Evolutionary conservation across 352 stramenopile genomes (phyloP), one percentile per base, ranked within the genome.

Genomic region (Pythium grandisporangium): DNA sequence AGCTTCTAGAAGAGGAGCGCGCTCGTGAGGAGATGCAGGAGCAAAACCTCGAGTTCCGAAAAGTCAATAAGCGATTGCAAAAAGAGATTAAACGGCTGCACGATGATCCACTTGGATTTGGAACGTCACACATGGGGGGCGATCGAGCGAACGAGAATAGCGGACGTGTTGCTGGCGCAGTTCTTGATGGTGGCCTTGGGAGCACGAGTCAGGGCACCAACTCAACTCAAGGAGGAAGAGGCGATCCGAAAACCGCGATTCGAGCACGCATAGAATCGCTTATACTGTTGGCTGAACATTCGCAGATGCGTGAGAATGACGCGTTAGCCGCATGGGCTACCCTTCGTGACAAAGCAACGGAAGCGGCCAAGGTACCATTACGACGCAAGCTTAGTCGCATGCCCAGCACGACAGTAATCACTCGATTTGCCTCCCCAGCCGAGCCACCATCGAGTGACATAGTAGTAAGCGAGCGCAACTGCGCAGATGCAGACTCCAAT

Each of bases 221-320:
- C 10, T 14, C 8, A 6, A n/a, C n/a, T n/a, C n/a, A n/a, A n/a
- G n/a, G n/a, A n/a, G n/a, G n/a, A n/a, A n/a, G n/a, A n/a, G 17
- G 42, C 6, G 38, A 62, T 13, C 30, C 44, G 42, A 69, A 71
- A 25, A 51, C 52, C 5, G 58, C 70, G 29, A 60, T 70, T 19
- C 58, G 56, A 21, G 72, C 77, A 48, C 66, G 59, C 24, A 29
- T 83, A 6, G 70, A 83, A 26, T 50, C 63, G 14, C 34, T 72
- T 7, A 51, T 74, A 21, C 43, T 38, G 4, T 63, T 74, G 16
- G 30, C 84, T 8, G 77, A 90, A 32, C 66, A 66, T 46, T 55
- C 73, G 5, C 54, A 63, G 19, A 91, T 91, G 77, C 63, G 68
- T 4, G 77, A 91, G 30, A 69, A 84, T 43, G 77, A 91, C 33